A percentile compares a stretch with the other conserved stretches of the same genome.
Evolutionary conservation across 768 basidiomycete species (phyloP).

Genomic region (Thelephora aurantiotincta): DNA sequence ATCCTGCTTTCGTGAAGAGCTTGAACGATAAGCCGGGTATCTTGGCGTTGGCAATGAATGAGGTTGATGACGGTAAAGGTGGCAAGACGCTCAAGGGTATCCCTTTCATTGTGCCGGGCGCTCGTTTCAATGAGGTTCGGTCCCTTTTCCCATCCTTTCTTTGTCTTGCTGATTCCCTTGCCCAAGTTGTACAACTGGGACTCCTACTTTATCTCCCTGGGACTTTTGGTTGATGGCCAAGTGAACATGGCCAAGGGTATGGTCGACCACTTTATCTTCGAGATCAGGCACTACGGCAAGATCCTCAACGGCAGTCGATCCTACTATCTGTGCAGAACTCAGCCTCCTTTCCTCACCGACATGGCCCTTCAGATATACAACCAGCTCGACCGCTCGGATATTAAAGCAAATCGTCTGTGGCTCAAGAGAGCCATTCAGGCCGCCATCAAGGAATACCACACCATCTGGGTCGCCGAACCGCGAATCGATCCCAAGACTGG

Average conservation of each 20-base stretch:
- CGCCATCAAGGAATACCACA: slow-evolving; percentile 98
- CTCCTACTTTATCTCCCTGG: slow-evolving; percentile 88
- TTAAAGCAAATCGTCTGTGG: slow-evolving; percentile 75
- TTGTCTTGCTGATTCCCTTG: slow-evolving; percentile 1
- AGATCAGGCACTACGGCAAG: slow-evolving; percentile 96
- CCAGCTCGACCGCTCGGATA: slow-evolving; percentile 77
- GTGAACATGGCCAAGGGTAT: slow-evolving; percentile 93
- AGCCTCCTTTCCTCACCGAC: slow-evolving; percentile 97
- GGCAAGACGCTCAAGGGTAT: slow-evolving; percentile 81
- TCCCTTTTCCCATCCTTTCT: not conserved
- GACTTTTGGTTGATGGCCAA: slow-evolving; percentile 89
- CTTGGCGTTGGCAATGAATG: slow-evolving; percentile 89
- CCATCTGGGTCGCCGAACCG: slow-evolving; percentile 90
- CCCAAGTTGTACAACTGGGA: slow-evolving; percentile 86
- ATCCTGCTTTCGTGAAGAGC: slow-evolving; percentile 80
- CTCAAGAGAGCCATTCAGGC: slow-evolving; percentile 93
- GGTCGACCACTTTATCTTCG: slow-evolving; percentile 98
- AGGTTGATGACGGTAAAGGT: slow-evolving; percentile 66
- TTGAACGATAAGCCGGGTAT: slow-evolving; percentile 91
- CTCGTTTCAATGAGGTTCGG: slow-evolving; percentile 82
- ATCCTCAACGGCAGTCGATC: slow-evolving; percentile 93
- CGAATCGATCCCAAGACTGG: slow-evolving; percentile 92
- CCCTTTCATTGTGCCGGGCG: slow-evolving; percentile 95
- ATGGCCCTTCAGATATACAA: slow-evolving; percentile 98
- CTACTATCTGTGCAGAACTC: slow-evolving; percentile 89